Base-by-base conservation (phyloP, 768 basidiomycete genomes). In the Imleria badia region DNA sequence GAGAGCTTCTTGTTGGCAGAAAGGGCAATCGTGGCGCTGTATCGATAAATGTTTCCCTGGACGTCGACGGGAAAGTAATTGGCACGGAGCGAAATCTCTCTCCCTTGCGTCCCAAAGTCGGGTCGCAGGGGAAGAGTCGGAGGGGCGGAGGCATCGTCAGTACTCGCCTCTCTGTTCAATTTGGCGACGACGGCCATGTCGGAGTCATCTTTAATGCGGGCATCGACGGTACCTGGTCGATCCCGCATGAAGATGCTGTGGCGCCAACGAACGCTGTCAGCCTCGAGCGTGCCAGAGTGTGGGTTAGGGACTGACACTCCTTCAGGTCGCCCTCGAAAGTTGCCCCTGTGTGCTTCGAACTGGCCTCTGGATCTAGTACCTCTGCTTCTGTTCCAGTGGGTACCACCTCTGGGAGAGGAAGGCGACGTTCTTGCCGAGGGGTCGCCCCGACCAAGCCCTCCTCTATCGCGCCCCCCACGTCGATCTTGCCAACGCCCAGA, bases 61-160 rank as follows among this genome's bases (percentile, higher is more conserved):
- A 78, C 59, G 5, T 64, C 58, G 19, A 83, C 63, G 0, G 81
- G 73, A 58, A 81, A 82, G 64, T 77, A 77, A 36, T 83, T 82
- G 13, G 78, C 66, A 17, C 81, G 78, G 6, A 83, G 69, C 17
- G 64, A 66, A 59, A 82, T 72, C 17, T 55, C 41, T 10, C 52
- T 64, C 12, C 80, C 81, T 14, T 59, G 58, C 1, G 68, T 73
- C 9, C 80, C 81, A 54, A 72, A 81, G 51, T 69, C 72, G 8
- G 79, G 80, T 14, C 81, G 73, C 29, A 73, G 60, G 14, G 81
- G 81, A 34, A 80, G 72, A 26, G 3, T 26, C 26, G 26, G 26
- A 34, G 7, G 0, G 19, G 6, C 17, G 9, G 26, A 6, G 26
- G 46, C 42, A 0, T 23, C 44, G n/a, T 54, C 64, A 23, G 64